phyloP scores from a whole-genome alignment of 2,329 filamentous ascomycete species.

The Lasiodiplodia gonubiensis region DNA sequence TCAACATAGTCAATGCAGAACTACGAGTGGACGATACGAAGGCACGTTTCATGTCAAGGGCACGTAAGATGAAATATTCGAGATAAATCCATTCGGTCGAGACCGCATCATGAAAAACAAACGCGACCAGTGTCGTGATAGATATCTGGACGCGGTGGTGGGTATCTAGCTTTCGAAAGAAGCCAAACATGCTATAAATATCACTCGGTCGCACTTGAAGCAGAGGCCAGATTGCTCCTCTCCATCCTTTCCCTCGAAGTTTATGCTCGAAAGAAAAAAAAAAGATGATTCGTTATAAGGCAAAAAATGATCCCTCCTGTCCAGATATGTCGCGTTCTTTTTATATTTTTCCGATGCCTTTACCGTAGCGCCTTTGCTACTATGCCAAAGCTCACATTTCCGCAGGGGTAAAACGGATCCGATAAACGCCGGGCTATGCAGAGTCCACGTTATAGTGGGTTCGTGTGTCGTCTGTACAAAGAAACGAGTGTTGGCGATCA shows the following conservation, averaged over 20 bases:
- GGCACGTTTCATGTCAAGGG: neutral
- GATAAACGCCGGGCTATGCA: conserved; percentile 18
- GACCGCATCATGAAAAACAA: neutral
- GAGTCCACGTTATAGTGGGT: neutral
- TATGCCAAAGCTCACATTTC: conserved; percentile 6
- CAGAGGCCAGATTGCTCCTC: neutral
- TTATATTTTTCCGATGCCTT: conserved; percentile 1
- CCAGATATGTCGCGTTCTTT: neutral
- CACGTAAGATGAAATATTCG: neutral
- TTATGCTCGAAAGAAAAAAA: neutral
- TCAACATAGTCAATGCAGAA: neutral
- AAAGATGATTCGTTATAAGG: neutral
- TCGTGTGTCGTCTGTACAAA: conserved; percentile 6
- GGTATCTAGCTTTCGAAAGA: conserved; percentile 22
- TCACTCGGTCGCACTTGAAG: neutral
- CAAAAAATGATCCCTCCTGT: neutral
- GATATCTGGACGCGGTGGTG: neutral
- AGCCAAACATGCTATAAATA: conserved; percentile 10
- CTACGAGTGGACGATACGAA: neutral
- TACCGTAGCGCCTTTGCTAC: conserved; percentile 9
- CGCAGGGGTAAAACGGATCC: neutral
- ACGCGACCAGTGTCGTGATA: neutral
- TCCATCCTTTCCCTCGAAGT: neutral
- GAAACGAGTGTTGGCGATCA: neutral
- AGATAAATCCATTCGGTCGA: neutral